Evolutionary conservation across 768 basidiomycete genomes (phyloP), one percentile per base, ranked within the genome.

Genomic region (Boletus coccyginus): DNA sequence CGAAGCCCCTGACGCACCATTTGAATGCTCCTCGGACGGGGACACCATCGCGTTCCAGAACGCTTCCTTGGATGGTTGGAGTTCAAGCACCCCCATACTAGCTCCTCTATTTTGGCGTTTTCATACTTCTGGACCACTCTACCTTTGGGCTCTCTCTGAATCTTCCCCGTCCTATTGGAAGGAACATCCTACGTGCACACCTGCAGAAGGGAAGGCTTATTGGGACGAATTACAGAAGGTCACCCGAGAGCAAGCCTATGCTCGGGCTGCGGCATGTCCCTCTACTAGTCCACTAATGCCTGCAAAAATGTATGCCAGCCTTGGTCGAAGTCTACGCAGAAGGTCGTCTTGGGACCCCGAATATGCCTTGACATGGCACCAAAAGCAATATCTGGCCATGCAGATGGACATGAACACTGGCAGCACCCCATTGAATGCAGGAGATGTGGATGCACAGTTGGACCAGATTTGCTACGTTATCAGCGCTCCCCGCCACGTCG

Each of bases 41-140:
- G 75, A 81, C 60, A 79, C 82, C 21, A 72, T 70, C 3, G 61
- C 75, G 7, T 85, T 84, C 57, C 78, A 81, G 32, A 57, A 70
- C n/a, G 72, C 75, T 19, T 64, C 75, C 1, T 60, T 72, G 27
- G 77, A 78, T 19, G 76, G 72, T 13, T 80, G 81, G 77, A 77
- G 75, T 29, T 62, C 71, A 32, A 76, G 73, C 41, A 75, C 74
- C 16, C 76, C 80, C 9, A 68, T 73, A 51, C 60, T 71, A n/a
- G 81, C 82, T 0, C 87, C 88, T 1, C 65, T 65, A 2, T 88
- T 85, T 70, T 92, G 88, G 85, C 73, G 78, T 38, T 82, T 92
- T 61, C 78, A 79, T 46, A 67, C 74, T 14, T 61, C 64, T 11
- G 86, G 81, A 3, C 81, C 88, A 0, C 62, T 92, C 8, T 77